These are phyloP conservation scores for Vitis rupestris DNA, from an alignment of 164 flowering plant genomes.

Conservation along the genomic window DNA sequence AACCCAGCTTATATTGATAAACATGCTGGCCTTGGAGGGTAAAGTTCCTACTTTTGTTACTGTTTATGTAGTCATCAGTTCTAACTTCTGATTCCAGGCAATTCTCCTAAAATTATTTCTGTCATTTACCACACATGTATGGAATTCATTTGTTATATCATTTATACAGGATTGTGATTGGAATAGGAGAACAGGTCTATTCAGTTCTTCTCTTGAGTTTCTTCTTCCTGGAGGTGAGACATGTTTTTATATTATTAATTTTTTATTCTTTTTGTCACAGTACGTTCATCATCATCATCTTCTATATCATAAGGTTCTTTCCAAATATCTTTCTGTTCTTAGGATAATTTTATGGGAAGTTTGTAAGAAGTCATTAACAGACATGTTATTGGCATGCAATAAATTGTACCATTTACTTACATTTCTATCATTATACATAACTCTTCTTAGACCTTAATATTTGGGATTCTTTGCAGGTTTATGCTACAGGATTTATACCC, in stretches of 20 bases:
- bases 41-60: constrained; percentile 15
- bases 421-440: too few species aligned
- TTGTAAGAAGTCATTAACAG: neutral
- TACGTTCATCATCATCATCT: too few species aligned
- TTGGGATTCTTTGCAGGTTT: constrained; percentile 55
- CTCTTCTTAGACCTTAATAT: too few species aligned
- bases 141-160: neutral
- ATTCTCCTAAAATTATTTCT: constrained; percentile 1
- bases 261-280: neutral
- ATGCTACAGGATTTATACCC: constrained; percentile 72
- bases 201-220: constrained; percentile 68
- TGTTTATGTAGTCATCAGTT: constrained; percentile 1
- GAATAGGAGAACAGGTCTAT: constrained; percentile 74
- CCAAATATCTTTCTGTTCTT: neutral
- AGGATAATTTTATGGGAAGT: neutral
- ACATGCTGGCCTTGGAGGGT: constrained; percentile 79
- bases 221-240: constrained; percentile 79
- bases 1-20: constrained; percentile 32
- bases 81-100: neutral
- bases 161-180: constrained; percentile 64
- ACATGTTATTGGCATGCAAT: neutral
- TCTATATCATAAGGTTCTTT: neutral
- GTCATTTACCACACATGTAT: neutral
- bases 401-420: too few species aligned
- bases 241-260: neutral